Base-by-base conservation (phyloP, 441 rosid genomes). In the Manihot esculenta region DNA sequence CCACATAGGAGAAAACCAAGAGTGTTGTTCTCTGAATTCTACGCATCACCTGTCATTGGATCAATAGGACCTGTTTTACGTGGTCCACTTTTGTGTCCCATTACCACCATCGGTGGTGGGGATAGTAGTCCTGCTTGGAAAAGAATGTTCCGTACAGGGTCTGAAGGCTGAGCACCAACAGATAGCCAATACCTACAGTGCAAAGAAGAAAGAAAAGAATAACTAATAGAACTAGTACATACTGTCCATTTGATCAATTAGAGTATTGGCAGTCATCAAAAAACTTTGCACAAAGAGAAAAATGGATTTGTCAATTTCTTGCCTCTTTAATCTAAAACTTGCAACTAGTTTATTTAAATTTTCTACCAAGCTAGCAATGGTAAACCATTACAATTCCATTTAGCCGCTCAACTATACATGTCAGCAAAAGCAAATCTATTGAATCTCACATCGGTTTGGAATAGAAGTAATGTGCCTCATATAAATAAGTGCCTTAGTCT, bases 91-190 rank as follows among this genome's bases (percentile, higher is more conserved):
- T 75, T 79, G 54, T 42, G 20, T 68, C 71, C 76, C 71, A 71
- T 64, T 14, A 75, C 65, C 21, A 68, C 79, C 79, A 75, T 79
- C 2, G 78, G 55, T 10, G 79, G 79, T 53, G 79, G 79, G 4
- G 65, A 56, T 23, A 75, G 42, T 24, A 79, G 26, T 45, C 82
- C 79, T 17, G 78, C 79, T 18, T 44, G 68, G 55, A 75, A 18
- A 11, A 79, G 82, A 68, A 79, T 71, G 30, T 69, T 44, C 12
- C 76, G 64, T 23, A 79, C 82, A 0, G 79, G 50, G 21, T 78
- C 82, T 41, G 79, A 48, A 51, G 82, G 82, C 71, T 75, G 82
- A 24, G 82, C 79, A 8, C 79, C 82, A 20, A 78, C 82, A 0
- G 78, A 78, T 68, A 78, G 50, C 82, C 79, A 75, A 59, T 78